Percentiles rank a stretch among this genome's conserved stretches.
Conservation (phyloP, 176 grass and related monocot genomes). For the Elaeis guineensis region DNA sequence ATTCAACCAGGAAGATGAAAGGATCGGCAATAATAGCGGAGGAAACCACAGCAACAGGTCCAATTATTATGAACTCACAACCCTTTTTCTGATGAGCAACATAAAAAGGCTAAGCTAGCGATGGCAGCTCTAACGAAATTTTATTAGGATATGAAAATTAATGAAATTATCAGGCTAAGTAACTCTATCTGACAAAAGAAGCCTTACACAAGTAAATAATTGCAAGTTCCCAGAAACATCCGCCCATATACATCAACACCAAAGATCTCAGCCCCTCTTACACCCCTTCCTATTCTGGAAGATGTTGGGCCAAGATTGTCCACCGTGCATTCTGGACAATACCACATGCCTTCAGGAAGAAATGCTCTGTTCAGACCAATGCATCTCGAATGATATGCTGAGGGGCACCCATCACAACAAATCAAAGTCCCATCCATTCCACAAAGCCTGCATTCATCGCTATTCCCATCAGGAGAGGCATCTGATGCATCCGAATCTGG, state of each 20-base stretch:
- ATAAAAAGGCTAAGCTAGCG: too few relatives aligned
- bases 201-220: constrained; percentile 98
- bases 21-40: too few relatives aligned
- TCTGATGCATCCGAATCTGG: constrained; percentile 26
- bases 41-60: too few relatives aligned
- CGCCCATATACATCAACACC: constrained; percentile 61
- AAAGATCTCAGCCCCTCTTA: constrained; percentile 68
- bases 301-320: constrained; percentile 62
- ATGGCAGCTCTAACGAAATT: too few relatives aligned
- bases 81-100: too few relatives aligned
- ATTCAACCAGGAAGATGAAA: too few relatives aligned
- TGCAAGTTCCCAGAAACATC: constrained; percentile 70
- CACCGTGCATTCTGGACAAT: constrained; percentile 86
- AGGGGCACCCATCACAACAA: constrained; percentile 88
- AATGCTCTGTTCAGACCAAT: constrained; percentile 80
- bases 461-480: constrained; percentile 69
- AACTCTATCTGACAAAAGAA: too few relatives aligned
- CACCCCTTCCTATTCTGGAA: constrained; percentile 67
- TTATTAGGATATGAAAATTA: too few relatives aligned
- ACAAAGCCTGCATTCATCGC: constrained; percentile 91
- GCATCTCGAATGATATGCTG: constrained; percentile 97
- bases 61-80: too few relatives aligned
- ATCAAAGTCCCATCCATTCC: constrained; percentile 97
- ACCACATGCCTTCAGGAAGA: constrained; percentile 71
- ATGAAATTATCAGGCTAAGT: too few relatives aligned